Evolutionary conservation across 23 red algal genomes (phyloP).

Genomic region (Gracilaria gracilis): DNA sequence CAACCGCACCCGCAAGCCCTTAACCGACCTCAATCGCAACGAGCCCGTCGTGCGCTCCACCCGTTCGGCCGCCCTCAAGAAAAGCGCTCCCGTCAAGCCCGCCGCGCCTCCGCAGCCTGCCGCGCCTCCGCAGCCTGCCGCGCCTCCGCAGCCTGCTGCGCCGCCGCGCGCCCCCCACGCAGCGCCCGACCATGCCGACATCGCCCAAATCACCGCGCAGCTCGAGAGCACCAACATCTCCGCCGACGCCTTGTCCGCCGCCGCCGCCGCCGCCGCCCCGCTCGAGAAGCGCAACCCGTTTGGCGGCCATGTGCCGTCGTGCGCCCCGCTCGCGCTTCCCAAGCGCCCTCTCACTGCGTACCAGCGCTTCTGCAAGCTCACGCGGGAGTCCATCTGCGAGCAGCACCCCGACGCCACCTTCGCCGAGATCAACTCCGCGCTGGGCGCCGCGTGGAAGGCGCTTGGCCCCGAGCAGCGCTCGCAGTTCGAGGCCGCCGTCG

Average conservation of each 20-base stretch:
- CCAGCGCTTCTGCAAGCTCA: constrained; percentile 20
- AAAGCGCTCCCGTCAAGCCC: neutral
- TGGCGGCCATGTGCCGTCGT: neutral
- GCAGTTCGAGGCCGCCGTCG: neutral
- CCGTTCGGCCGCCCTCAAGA: neutral
- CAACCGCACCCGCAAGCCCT: neutral
- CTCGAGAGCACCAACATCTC: constrained; percentile 11
- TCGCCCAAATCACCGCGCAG: constrained; percentile 15
- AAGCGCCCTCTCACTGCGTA: constrained; percentile 64
- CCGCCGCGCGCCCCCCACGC: no score
- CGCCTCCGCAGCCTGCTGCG: no score
- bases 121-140: neutral
- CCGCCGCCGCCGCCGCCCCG: no score
- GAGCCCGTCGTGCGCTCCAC: neutral
- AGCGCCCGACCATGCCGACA: neutral
- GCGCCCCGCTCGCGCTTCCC: neutral
- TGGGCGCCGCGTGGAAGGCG: constrained; percentile 48
- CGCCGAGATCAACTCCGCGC: constrained; percentile 9
- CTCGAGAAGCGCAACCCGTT: constrained; percentile 2
- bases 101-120: neutral
- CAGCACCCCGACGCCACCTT: neutral
- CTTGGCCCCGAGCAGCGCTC: neutral
- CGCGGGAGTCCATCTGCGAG: neutral
- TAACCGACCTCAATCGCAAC: neutral
- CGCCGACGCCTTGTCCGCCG: neutral